Evolutionary conservation across 2,329 filamentous ascomycete genomes (phyloP), one percentile per base, ranked within the genome.

Genomic region (Coniochaeta pulveracea): DNA sequence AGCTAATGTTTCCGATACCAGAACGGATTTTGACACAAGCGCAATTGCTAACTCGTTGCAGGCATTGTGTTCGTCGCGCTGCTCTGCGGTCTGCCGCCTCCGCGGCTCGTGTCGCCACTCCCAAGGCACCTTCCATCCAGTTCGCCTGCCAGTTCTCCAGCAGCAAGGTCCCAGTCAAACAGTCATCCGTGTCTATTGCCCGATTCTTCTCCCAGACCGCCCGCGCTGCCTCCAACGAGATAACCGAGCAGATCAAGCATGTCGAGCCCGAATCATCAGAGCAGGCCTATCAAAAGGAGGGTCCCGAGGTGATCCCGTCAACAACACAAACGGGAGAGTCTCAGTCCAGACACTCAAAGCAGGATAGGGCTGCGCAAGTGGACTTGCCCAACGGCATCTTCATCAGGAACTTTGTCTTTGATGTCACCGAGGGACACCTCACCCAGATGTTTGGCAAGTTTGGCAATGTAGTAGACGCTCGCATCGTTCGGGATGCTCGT

Each of bases 331-430:
- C 22, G 22, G 9, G 9, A n/a, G 22, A 9, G n/a, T n/a, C n/a
- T n/a, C n/a, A n/a, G n/a, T 31, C 28, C 3, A 12, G 18, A 9
- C 18, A 23, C 8, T n/a, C 14, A 15, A 5, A 31, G 10, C 18
- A 21, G 28, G n/a, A n/a, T n/a, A n/a, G n/a, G 7, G 10, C 24
- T 9, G 27, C 28, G 3, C 42, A 47, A 36, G 43, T 44, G 6
- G 28, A 31, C 18, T 19, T n/a, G 9, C 41, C 42, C 5, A 29
- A 43, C 31, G 43, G 45, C 8, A 25, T 51, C 22, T 58, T 54
- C 32, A 31, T 57, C 22, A 46, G 51, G 34, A 58, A 58, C 48
- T 36, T 58, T 19, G 47, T 55, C 18, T 58, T 56, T 30, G 52
- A 55, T 29, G 47, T 50, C 12, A 54, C 40, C 37, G 52, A 57